These are phyloP conservation scores for Xylaria palmicola DNA, from an alignment of 495 filamentous ascomycete species.

Conservation along the genomic window DNA sequence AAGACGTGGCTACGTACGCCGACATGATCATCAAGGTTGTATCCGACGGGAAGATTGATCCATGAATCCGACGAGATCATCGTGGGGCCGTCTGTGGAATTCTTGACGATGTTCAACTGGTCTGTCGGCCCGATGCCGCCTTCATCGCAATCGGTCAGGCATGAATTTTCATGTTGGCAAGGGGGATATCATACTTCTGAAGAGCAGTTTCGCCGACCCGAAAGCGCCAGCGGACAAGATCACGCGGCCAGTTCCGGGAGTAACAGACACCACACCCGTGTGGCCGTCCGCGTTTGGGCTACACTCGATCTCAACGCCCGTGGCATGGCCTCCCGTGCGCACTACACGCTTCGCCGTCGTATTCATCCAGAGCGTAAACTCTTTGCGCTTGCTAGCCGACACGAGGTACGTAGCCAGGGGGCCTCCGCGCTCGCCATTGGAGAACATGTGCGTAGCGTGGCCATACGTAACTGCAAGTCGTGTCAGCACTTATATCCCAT, in stretches of 20 bases:
- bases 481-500: background rate
- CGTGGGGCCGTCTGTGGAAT: conserved; percentile 41
- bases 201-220: conserved; percentile 60
- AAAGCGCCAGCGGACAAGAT: conserved; percentile 62
- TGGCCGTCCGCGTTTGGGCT: conserved; percentile 43
- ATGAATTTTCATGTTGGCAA: background rate
- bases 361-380: conserved; percentile 61
- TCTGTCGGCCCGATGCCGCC: conserved; percentile 56
- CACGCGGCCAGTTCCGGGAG: conserved; percentile 54
- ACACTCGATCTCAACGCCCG: conserved; percentile 59
- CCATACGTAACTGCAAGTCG: conserved; percentile 38
- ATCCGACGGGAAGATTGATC: conserved; percentile 64
- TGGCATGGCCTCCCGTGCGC: conserved; percentile 53
- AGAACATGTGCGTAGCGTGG: conserved; percentile 60
- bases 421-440: conserved; percentile 58
- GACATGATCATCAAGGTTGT: conserved; percentile 62
- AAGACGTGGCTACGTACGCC: conserved; percentile 36
- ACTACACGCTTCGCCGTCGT: conserved; percentile 59
- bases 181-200: conserved; percentile 19
- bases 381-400: conserved; percentile 49
- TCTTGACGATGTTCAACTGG: conserved; percentile 48
- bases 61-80: conserved; percentile 49
- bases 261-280: conserved; percentile 54
- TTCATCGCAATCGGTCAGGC: conserved; percentile 1
- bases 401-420: conserved; percentile 65